A percentile compares a stretch with the other conserved stretches of the same genome.
These are phyloP conservation scores for Diatrype stigma DNA, from an alignment of 2,329 filamentous ascomycete genomes.

Conservation along the genomic window DNA sequence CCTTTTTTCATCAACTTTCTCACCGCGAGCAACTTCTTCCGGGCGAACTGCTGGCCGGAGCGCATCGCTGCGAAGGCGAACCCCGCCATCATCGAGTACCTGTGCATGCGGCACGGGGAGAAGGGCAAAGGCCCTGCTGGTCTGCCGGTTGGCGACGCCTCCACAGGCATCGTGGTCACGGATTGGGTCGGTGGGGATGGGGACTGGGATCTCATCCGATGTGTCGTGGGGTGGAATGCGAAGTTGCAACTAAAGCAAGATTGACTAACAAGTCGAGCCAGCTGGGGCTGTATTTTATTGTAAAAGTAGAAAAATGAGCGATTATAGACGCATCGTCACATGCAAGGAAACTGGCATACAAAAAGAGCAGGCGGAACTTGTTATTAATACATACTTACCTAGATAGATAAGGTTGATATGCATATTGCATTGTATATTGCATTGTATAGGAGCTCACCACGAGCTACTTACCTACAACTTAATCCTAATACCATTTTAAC, in stretches of 20 bases:
- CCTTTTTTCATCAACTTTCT: conserved; percentile 90
- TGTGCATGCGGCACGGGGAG: conserved; percentile 55
- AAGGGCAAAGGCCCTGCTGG: conserved; percentile 45
- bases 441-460: too few relatives aligned
- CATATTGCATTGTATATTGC: too few relatives aligned
- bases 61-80: conserved; percentile 85
- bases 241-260: conserved; percentile 50
- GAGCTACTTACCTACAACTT: too few relatives aligned
- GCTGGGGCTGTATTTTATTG: conserved; percentile 2
- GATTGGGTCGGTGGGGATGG: conserved; percentile 87
- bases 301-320: conserved; percentile 4
- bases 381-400: too few relatives aligned
- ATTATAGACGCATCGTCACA: background rate
- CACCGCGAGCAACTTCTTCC: conserved; percentile 92
- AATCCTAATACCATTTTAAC: too few relatives aligned
- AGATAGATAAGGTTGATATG: too few relatives aligned
- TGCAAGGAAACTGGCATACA: background rate
- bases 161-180: conserved; percentile 83
- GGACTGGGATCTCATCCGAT: conserved; percentile 86
- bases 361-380: background rate
- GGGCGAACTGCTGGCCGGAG: conserved; percentile 86
- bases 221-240: conserved; percentile 89
- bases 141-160: conserved; percentile 61
- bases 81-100: conserved; percentile 63
- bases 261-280: conserved; percentile 18